Percentiles rank a stretch among this genome's conserved stretches.
Conservation (phyloP, 2,329 filamentous ascomycete species). For the Colletotrichum plurivorum region DNA sequence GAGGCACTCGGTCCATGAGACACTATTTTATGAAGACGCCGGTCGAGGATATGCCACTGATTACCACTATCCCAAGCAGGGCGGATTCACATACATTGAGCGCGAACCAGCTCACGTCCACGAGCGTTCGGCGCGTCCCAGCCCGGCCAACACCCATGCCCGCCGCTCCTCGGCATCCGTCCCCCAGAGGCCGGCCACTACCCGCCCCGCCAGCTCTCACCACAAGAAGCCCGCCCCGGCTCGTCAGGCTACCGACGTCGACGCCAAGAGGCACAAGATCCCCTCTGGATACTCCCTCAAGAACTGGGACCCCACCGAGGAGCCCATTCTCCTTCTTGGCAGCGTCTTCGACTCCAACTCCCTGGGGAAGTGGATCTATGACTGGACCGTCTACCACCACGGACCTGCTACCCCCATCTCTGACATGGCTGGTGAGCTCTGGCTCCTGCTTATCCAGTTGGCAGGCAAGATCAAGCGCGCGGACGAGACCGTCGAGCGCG, state of each 20-base stretch:
- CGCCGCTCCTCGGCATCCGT: conserved; percentile 65
- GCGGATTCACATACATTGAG: conserved; percentile 54
- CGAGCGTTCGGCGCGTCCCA: conserved; percentile 59
- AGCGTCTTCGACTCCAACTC: conserved; percentile 98
- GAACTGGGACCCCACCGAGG: conserved; percentile 97
- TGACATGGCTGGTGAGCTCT: conserved; percentile 93
- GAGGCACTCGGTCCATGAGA: conserved; percentile 39
- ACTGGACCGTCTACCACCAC: conserved; percentile 96
- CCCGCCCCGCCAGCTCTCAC: conserved; percentile 60
- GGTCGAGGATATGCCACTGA: conserved; percentile 71
- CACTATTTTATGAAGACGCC: conserved; percentile 51
- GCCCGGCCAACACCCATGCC: conserved; percentile 58
- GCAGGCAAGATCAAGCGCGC: conserved; percentile 94
- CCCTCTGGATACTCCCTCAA: conserved; percentile 94
- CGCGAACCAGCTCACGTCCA: conserved; percentile 55
- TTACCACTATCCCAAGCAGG: conserved; percentile 70
- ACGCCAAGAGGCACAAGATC: conserved; percentile 79
- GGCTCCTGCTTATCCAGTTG: conserved; percentile 94
- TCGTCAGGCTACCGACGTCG: conserved; percentile 66
- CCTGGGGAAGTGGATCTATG: conserved; percentile 98
- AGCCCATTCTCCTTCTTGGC: conserved; percentile 93
- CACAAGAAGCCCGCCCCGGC: conserved; percentile 58
- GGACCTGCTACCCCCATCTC: conserved; percentile 86
- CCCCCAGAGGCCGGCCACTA: conserved; percentile 67
- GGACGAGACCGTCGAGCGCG: conserved; percentile 80